Evolutionary conservation across 176 grass and related monocot species (phyloP), one percentile per base, ranked within the genome.

Genomic region (Hsuehochloa calcarea): DNA sequence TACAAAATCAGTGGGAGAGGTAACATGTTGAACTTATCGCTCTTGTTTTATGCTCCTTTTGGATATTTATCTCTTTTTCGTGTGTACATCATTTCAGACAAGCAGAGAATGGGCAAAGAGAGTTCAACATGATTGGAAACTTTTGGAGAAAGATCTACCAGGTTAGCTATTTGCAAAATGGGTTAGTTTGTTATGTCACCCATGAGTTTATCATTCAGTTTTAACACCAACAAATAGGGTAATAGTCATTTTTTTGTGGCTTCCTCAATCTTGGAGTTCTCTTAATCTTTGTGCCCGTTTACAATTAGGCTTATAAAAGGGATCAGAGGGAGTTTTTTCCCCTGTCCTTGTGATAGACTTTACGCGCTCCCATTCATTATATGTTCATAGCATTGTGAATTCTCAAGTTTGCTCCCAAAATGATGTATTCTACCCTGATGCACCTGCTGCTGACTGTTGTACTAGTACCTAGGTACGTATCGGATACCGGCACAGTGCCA

Each of bases 121-220:
- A 77, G 89, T 97, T 79, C 95, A 97, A 64, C 82, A 95, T 88
- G 95, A 97, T 50, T 97, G 95, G 92, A 93, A 91, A 84, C 74
- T 97, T 75, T 65, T 97, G 62, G 92, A 94, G 82, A 93, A 93
- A 68, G 90, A 97, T 75, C 80, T 97, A 80, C 95, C 95, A 87
- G 95, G 95, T 97, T 80, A 75, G 64, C 35, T 72, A 38, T 80
- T 55, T 44, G 46, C 39, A 39, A 51, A 76, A 11, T 62, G 44
- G 16, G 2, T 47, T 80, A 47, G 5, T 66, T 56, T 71, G 6
- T 66, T 37, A 3, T 27, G 12, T 45, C 23, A 11, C 20, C n/a
- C 27, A n/a, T 70, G 43, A 83, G 40, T 61, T 83, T 14, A 22
- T 44, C 29, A 61, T 60, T 60, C 19, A 23, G 38, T 80, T 80